Evolutionary conservation across 2,329 filamentous ascomycete genomes (phyloP), one percentile per base, ranked within the genome.

Genomic region (Septoria petroselini): DNA sequence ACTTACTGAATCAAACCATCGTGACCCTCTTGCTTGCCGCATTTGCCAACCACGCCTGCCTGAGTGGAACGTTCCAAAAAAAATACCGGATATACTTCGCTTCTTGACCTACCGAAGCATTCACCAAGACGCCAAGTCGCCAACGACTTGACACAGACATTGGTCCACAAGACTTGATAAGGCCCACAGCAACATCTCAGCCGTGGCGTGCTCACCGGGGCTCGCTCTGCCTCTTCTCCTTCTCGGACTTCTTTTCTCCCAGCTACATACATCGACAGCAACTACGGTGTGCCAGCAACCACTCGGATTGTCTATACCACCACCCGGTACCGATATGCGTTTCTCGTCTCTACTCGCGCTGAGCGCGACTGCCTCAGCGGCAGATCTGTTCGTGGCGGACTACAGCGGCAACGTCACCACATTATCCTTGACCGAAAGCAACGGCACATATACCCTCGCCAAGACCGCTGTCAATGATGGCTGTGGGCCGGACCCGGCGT

Each of bases 401-500:
- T 77, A 76, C 62, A 65, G 59, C 42, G 75, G 75, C 39, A 67
- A 65, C n/a, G 58, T 77, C 39, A 67, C 69, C 7, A 71, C 69
- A 1, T 61, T 76, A 48, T 62, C 65, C 2, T 59, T 73, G 33
- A 64, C 55, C 12, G 61, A 63, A 15, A 52, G 31, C 42, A 53
- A 62, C 30, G 62, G 61, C 27, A 55, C 47, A n/a, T 67, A 68
- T 54, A 60, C 60, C 48, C 72, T 83, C 52, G 65, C 70, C 57
- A 61, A 66, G 15, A 65, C 76, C 14, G 71, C 72, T 43, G 72
- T 71, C 17, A 71, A 70, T 43, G 70, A 68, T 4, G 68, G 69
- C 27, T 84, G 81, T 65, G 77, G 72, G 7, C 66, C 70, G 1
- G 77, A 75, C 52, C 78, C 82, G 4, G 77, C 80, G 8, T 86